Evolutionary conservation across 192 early-diverging fungal species (phyloP).

Genomic region (Podila clonocystis): DNA sequence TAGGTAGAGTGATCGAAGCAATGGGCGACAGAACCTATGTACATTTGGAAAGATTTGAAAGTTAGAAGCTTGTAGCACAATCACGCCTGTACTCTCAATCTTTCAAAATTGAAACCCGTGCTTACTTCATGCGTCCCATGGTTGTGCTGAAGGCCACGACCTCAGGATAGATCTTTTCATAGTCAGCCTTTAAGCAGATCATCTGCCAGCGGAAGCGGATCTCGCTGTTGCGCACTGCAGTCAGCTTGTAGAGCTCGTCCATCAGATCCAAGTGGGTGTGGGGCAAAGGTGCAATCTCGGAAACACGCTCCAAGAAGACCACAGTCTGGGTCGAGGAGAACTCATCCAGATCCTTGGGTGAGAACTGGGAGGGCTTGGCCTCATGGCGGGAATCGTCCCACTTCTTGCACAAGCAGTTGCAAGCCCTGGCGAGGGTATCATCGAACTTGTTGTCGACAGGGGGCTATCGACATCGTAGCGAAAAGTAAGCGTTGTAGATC

Average conservation of each 20-base stretch:
- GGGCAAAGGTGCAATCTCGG: constrained; percentile 69
- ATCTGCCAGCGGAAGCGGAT: constrained; percentile 89
- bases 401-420: constrained; percentile 79
- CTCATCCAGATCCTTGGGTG: constrained; percentile 64
- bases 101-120: no score
- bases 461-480: constrained; percentile 57
- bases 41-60: no score
- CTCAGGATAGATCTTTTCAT: constrained; percentile 77
- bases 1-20: constrained; percentile 64
- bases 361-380: constrained; percentile 64
- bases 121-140: constrained; percentile 92
- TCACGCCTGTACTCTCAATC: no score
- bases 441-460: constrained; percentile 88
- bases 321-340: constrained; percentile 80
- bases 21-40: constrained; percentile 39
- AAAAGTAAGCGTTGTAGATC: background rate
- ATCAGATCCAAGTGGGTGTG: constrained; percentile 69
- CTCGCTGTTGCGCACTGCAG: constrained; percentile 81
- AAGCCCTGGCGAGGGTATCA: constrained; percentile 81
- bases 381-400: constrained; percentile 73
- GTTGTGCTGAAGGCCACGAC: constrained; percentile 85
- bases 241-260: constrained; percentile 79
- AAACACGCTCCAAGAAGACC: constrained; percentile 84
- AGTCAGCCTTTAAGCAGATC: constrained; percentile 80
- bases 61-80: no score